These are phyloP conservation scores for Russula ochroleuca DNA, from an alignment of 768 basidiomycete genomes.

Conservation along the genomic window DNA sequence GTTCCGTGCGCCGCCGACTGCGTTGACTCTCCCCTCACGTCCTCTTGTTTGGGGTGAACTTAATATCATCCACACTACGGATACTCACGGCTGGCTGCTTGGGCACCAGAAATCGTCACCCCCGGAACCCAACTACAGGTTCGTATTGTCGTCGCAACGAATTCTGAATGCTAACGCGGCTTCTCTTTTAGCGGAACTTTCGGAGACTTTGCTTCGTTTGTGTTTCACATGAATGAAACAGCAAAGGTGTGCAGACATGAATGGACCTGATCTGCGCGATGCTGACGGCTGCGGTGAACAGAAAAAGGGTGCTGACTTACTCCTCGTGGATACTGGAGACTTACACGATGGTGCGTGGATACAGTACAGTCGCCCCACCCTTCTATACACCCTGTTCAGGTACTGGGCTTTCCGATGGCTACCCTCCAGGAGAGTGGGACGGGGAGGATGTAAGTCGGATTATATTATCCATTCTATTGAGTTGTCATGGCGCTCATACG, in stretches of 20 bases:
- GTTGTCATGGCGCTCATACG: neutral
- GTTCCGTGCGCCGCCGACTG: slow-evolving; percentile 29
- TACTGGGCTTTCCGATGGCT: slow-evolving; percentile 75
- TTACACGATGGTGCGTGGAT: slow-evolving; percentile 54
- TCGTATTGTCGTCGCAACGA: slow-evolving; percentile 21
- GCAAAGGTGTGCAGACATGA: slow-evolving; percentile 45
- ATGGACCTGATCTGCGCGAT: neutral
- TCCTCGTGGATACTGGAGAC: slow-evolving; percentile 81
- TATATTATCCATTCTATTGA: neutral
- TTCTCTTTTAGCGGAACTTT: slow-evolving; percentile 45
- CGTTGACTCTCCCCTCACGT: slow-evolving; percentile 55
- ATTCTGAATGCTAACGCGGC: neutral
- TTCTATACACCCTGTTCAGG: slow-evolving; percentile 38
- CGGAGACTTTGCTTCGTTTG: slow-evolving; percentile 87
- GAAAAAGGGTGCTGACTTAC: slow-evolving; percentile 72
- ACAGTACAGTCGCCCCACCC: neutral
- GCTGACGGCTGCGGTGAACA: slow-evolving; percentile 27
- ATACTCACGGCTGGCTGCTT: slow-evolving; percentile 76
- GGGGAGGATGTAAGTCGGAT: slow-evolving; percentile 54
- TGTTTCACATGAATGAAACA: slow-evolving; percentile 71
- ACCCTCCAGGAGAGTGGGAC: slow-evolving; percentile 60
- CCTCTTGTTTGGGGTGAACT: slow-evolving; percentile 81
- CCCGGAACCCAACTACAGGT: slow-evolving; percentile 75
- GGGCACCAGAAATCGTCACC: slow-evolving; percentile 73
- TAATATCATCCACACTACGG: slow-evolving; percentile 84